Evolutionary conservation across 148 eudicot species (phyloP), one percentile per base, ranked within the genome.

Genomic region (Cornus suecica): DNA sequence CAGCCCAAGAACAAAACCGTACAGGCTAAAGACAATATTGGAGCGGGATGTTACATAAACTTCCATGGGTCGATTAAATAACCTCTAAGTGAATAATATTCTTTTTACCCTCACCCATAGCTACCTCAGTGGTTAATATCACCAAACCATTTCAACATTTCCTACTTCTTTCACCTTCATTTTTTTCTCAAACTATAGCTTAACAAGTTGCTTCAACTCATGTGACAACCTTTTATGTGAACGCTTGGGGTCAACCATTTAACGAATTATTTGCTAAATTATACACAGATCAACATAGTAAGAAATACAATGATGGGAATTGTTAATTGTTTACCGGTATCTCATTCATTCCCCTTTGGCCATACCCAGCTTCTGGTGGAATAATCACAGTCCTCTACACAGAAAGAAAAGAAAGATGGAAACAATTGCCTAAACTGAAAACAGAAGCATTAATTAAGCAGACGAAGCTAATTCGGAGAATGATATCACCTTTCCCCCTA

Each of bases 361-460:
- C 97, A 78, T 93, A 96, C 51, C 99, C 99, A 76, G 82, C 82
- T 73, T 96, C 98, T 15, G 99, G 97, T 13, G 97, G 87, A 81
- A 93, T 90, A 67, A 96, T 93, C 83, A 93, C 99, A 15, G 89
- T 96, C 81, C 99, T 90, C 99, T 95, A 77, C 80, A 66, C 52
- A 71, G 26, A 65, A 80, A 71, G 51, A 74, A 41, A 28, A 30
- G 68, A 14, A 48, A 18, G 41, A 48, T 23, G n/a, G 5, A 61
- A 13, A n/a, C 45, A 10, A 10, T 29, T 10, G 30, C 15, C 3
- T 48, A 37, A 63, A 73, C 6, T 18, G 62, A 41, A 16, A 62
- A 20, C 3, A 31, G 63, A 18, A 8, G 65, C 10, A n/a, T 11
- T 52, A 71, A 23, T 8, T 15, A 10, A n/a, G 18, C 51, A 72